A percentile compares a stretch with the other conserved stretches of the same genome.
These are phyloP conservation scores for Selaginella moellendorffii DNA, from an alignment of 75 land plant genomes.

Conservation along the genomic window DNA sequence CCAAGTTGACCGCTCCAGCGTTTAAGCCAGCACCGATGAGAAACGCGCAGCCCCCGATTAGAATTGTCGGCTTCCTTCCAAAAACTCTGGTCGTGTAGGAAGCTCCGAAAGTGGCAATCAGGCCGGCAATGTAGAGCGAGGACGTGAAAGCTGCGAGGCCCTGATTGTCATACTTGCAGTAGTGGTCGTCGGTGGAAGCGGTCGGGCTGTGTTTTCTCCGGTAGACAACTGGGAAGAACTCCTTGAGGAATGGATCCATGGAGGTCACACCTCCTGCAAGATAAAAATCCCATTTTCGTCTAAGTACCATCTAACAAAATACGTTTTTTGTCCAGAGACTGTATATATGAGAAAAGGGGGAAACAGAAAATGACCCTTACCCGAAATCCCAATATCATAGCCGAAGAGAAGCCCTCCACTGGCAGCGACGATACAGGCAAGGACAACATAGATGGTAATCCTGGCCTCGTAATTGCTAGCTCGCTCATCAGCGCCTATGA, in stretches of 20 bases:
- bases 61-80: conserved; percentile 49
- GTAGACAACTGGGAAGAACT: conserved; percentile 7
- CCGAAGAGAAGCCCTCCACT: conserved; percentile 36
- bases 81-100: conserved; percentile 23
- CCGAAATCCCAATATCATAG: conserved; percentile 36
- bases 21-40: conserved; percentile 39
- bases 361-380: too few species aligned
- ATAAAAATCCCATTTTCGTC: too few species aligned
- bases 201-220: background rate
- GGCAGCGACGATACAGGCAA: conserved; percentile 30
- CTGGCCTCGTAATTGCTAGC: conserved; percentile 16
- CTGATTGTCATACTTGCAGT: conserved; percentile 79
- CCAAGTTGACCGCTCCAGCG: conserved; percentile 26
- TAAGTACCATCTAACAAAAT: too few species aligned
- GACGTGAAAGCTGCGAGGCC: conserved; percentile 57
- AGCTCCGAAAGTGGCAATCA: conserved; percentile 41
- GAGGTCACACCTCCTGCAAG: conserved; percentile 1
- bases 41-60: conserved; percentile 38
- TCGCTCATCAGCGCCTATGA: background rate
- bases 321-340: too few species aligned
- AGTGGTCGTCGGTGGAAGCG: conserved; percentile 8
- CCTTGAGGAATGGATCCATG: conserved; percentile 5
- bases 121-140: conserved; percentile 43
- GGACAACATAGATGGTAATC: conserved; percentile 18
- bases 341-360: too few species aligned